Evolutionary conservation across 371 early-diverging fungal species (phyloP), one percentile per base, ranked within the genome.

Genomic region (Homolaphlyctis polyrhiza): DNA sequence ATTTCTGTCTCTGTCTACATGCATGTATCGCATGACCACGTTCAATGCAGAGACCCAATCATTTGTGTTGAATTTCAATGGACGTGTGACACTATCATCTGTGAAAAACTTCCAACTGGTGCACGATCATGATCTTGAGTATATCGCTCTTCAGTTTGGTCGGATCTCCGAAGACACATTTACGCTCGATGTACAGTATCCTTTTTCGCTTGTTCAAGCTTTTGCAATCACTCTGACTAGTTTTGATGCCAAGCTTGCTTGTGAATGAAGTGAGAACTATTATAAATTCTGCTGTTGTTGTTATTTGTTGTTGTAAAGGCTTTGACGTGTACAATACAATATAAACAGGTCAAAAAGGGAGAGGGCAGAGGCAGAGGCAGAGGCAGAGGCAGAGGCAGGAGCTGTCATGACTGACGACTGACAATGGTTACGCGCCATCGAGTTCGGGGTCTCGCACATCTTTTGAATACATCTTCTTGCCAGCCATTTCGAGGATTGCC

Each of bases 21-120:
- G 23, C 45, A 18, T 45, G 45, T 23, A 45, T 45, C 23, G 45
- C 16, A 45, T 45, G 45, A 23, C 45, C 16, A 45, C 23, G 3
- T 25, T 6, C 18, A 23, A 62, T 39, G 5, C 66, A 91, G 96
- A 96, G 60, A 94, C 92, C 6, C 89, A 91, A 68, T 91, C 95
- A 5, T 97, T 92, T 79, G 93, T 94, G 0, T 75, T 99, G 23
- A 97, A 98, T 70, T 98, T 98, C 73, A 93, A 89, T 61, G 94
- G 94, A 8, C 79, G 98, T 18, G 96, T 98, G 0, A 90, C 93
- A 23, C 74, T 90, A 69, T 93, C 98, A 8, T 94, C 94, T 4
- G 96, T 97, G 35, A 96, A 97, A 70, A 99, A 98, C 75, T 97
- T 99, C 75, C 98, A 98, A 73, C 88, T 99, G 55, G 91, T 97